Evolutionary conservation across 2,329 filamentous ascomycete species (phyloP).

Genomic region (Monosporascus ibericus): DNA sequence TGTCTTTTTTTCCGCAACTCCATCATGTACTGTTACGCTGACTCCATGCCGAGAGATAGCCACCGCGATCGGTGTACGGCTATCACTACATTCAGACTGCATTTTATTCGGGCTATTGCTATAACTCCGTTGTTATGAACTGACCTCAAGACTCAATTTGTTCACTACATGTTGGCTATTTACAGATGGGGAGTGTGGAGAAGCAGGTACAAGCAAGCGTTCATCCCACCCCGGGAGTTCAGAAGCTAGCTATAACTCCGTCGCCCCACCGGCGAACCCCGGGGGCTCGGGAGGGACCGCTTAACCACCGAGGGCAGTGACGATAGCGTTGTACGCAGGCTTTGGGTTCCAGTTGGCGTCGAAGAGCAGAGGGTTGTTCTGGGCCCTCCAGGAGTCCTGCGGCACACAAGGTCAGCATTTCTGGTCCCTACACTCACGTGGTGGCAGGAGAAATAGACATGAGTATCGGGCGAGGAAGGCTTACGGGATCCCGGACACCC

Average conservation of each 20-base stretch:
- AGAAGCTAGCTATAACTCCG: too few relatives aligned
- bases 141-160: neutral
- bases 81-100: neutral
- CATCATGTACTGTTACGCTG: neutral
- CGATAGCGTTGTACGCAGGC: slow-evolving; percentile 43
- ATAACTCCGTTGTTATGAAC: neutral
- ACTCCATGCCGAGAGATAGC: neutral
- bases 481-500: slow-evolving; percentile 41
- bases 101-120: neutral
- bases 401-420: neutral
- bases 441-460: neutral
- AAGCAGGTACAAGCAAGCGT: neutral
- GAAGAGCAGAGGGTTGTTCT: slow-evolving; percentile 46
- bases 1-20: neutral
- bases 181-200: neutral
- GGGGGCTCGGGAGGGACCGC: neutral
- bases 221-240: too few relatives aligned
- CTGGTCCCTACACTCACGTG: too few relatives aligned
- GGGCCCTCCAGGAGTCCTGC: slow-evolving; percentile 45
- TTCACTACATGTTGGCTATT: neutral
- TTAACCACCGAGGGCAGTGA: slow-evolving; percentile 24
- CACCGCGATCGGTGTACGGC: neutral
- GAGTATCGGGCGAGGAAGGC: slow-evolving; percentile 8
- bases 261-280: neutral
- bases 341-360: slow-evolving; percentile 46